These are phyloP conservation scores for Mycocentrospora acerina DNA, from an alignment of 2,329 filamentous ascomycete species.

Conservation along the genomic window DNA sequence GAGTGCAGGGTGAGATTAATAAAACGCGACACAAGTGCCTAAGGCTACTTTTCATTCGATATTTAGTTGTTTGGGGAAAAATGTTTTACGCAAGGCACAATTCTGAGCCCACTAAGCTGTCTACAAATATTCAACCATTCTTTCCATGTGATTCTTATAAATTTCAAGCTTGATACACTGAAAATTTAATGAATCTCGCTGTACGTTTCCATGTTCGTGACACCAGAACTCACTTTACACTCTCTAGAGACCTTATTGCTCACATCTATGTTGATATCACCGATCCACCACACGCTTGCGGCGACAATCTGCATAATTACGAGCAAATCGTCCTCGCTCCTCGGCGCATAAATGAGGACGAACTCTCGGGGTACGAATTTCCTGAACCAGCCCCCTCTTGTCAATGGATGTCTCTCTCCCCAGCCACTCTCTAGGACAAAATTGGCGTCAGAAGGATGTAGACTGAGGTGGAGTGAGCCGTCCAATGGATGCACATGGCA, in stretches of 20 bases:
- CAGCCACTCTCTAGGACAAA: slow-evolving; percentile 75
- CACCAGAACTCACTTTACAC: slow-evolving; percentile 25
- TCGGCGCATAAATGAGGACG: slow-evolving; percentile 79
- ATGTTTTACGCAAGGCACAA: too few species aligned
- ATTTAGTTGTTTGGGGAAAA: too few species aligned
- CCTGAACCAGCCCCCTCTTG: slow-evolving; percentile 65
- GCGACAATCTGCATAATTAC: slow-evolving; percentile 69
- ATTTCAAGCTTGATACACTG: too few species aligned
- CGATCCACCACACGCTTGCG: slow-evolving; percentile 71
- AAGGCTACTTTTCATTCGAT: too few species aligned
- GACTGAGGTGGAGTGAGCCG: slow-evolving; percentile 73
- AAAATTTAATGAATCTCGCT: too few species aligned
- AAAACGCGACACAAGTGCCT: too few species aligned
- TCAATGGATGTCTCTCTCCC: slow-evolving; percentile 70
- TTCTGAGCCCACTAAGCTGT: too few species aligned
- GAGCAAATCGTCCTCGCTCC: slow-evolving; percentile 67
- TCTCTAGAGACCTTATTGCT: slow-evolving; percentile 14
- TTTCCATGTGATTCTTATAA: too few species aligned
- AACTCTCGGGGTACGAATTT: slow-evolving; percentile 74
- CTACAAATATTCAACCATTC: too few species aligned
- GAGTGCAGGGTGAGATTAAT: too few species aligned
- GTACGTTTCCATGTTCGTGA: slow-evolving; percentile 20
- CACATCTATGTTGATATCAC: slow-evolving; percentile 38
- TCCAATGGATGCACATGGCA: slow-evolving; percentile 78
- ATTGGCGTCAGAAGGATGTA: slow-evolving; percentile 76